Conservation (phyloP, 306 rosid genomes). For the Begonia peltatifolia region DNA sequence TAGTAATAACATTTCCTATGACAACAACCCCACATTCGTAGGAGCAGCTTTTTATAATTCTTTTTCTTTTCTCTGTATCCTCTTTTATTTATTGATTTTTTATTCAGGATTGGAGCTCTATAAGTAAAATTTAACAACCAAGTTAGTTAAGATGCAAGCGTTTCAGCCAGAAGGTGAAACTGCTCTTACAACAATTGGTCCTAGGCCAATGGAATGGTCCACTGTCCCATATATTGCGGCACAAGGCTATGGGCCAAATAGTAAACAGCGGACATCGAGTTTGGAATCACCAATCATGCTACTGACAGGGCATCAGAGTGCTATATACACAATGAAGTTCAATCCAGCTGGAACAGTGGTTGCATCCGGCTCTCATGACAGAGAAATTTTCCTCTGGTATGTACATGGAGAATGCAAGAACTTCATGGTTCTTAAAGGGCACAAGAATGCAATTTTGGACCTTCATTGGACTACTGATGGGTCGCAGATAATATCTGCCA, state of each 20-base stretch:
- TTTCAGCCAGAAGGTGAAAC: slow-evolving; percentile 43
- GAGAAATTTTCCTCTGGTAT: slow-evolving; percentile 83
- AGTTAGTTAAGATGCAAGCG: slow-evolving; percentile 41
- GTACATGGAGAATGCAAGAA: slow-evolving; percentile 85
- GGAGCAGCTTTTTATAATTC: too few species aligned
- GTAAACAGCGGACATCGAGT: slow-evolving; percentile 68
- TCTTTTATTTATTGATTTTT: too few species aligned
- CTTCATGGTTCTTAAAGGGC: slow-evolving; percentile 84
- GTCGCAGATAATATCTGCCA: slow-evolving; percentile 68
- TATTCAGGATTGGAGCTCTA: too few species aligned
- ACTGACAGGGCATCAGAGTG: slow-evolving; percentile 82
- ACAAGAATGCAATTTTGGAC: slow-evolving; percentile 89
- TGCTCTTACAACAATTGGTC: slow-evolving; percentile 64
- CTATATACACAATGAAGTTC: slow-evolving; percentile 79
- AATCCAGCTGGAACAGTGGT: slow-evolving; percentile 70
- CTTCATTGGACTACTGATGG: slow-evolving; percentile 97
- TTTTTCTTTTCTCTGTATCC: too few species aligned
- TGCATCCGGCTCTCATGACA: slow-evolving; percentile 96
- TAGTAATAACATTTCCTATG: too few species aligned
- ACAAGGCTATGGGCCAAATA: slow-evolving; percentile 50
- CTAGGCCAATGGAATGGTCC: slow-evolving; percentile 89
- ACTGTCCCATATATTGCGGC: slow-evolving; percentile 51
- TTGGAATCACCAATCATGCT: slow-evolving; percentile 86
- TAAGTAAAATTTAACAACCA: too few species aligned
- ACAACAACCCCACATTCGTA: too few species aligned